These are phyloP conservation scores for Schwanniomyces polymorphus DNA, from an alignment of 805 yeast genomes.

Conservation along the genomic window DNA sequence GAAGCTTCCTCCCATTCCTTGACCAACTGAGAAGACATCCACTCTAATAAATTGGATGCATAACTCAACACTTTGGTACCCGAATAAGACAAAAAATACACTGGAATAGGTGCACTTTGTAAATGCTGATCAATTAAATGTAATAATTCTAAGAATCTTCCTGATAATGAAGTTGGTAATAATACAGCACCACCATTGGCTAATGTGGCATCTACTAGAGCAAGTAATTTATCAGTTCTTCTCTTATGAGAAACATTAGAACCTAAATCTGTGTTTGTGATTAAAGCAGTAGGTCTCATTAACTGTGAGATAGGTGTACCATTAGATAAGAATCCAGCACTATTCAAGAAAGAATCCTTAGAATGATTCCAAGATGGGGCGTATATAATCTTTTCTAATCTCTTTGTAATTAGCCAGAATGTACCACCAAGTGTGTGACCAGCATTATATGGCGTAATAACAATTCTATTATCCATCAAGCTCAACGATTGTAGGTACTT, in stretches of 20 bases:
- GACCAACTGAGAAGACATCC: constrained; percentile 90
- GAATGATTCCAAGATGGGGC: constrained; percentile 97
- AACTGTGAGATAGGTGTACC: constrained; percentile 68
- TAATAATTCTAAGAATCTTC: constrained; percentile 78
- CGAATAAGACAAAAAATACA: constrained; percentile 72
- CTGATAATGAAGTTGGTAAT: constrained; percentile 78
- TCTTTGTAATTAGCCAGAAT: constrained; percentile 75
- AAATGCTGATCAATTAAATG: constrained; percentile 71
- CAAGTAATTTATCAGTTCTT: constrained; percentile 63
- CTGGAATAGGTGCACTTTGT: constrained; percentile 61
- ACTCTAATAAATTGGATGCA: constrained; percentile 88
- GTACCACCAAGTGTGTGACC: constrained; percentile 96
- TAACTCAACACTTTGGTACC: constrained; percentile 77
- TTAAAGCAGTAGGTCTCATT: constrained; percentile 76
- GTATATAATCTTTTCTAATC: constrained; percentile 78
- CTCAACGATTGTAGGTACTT: constrained; percentile 79
- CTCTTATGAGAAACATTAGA: constrained; percentile 60
- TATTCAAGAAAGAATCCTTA: constrained; percentile 74
- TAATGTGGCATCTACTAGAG: constrained; percentile 62
- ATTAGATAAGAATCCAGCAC: constrained; percentile 33
- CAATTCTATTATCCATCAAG: constrained; percentile 61
- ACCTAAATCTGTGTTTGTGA: constrained; percentile 72
- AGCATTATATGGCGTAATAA: constrained; percentile 80
- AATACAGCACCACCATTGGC: constrained; percentile 78
- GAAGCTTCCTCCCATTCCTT: constrained; percentile 71